A percentile compares a stretch with the other conserved stretches of the same genome.
These are phyloP conservation scores for Neurospora sp. DNA, from an alignment of 495 filamentous ascomycete genomes.

Conservation along the genomic window DNA sequence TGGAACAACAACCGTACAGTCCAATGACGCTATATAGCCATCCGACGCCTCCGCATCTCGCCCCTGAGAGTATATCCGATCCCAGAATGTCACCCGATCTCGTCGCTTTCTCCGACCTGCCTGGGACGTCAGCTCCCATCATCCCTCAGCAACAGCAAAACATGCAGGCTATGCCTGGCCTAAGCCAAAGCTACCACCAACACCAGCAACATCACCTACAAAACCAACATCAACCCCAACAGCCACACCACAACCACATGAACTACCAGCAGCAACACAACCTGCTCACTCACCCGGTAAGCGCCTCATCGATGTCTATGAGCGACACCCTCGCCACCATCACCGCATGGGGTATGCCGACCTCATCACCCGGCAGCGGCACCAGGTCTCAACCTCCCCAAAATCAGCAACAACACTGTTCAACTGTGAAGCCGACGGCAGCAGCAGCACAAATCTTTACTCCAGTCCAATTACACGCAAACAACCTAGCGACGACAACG, in stretches of 20 bases:
- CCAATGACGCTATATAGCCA: constrained; percentile 16
- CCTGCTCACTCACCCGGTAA: constrained; percentile 5
- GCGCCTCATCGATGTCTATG: constrained; percentile 15
- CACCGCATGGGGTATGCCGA: constrained; percentile 17
- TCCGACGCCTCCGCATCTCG: constrained; percentile 16
- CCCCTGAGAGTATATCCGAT: constrained; percentile 6
- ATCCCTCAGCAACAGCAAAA: not conserved
- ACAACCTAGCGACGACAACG: constrained; percentile 1
- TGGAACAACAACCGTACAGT: constrained; percentile 15
- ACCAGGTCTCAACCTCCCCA: constrained; percentile 1
- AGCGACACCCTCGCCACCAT: constrained; percentile 11
- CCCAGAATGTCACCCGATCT: constrained; percentile 17
- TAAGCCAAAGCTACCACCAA: not conserved
- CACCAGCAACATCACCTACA: not conserved
- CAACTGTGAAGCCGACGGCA: not conserved
- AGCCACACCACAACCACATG: not conserved
- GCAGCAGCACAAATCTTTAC: not conserved
- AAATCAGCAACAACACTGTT: not conserved
- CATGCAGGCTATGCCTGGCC: not conserved
- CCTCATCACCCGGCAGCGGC: constrained; percentile 2
- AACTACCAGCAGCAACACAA: not conserved
- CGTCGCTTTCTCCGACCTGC: constrained; percentile 8
- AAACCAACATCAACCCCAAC: not conserved
- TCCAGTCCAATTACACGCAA: not conserved
- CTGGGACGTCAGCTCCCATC: not conserved